Conservation (phyloP, 495 filamentous ascomycete genomes). For the Neurospora tetraspora region DNA sequence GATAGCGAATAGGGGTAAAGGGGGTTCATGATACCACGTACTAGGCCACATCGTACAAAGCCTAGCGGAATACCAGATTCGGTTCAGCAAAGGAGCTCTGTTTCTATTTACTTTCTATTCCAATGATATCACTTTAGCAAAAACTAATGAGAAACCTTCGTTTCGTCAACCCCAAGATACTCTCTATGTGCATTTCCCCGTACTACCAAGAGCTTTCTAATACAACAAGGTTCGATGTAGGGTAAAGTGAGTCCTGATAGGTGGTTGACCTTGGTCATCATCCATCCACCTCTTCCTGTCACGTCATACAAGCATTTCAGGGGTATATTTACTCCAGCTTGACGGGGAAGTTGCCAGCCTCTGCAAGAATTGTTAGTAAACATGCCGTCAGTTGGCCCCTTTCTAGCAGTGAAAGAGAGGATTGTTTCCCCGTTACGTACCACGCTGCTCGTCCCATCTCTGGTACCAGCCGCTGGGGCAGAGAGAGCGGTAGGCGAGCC, state of each 20-base stretch:
- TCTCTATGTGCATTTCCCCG: slow-evolving; percentile 23
- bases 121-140: not conserved
- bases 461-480: slow-evolving; percentile 92
- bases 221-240: slow-evolving; percentile 10
- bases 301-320: not conserved
- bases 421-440: slow-evolving; percentile 42
- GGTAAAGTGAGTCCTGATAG: not conserved
- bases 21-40: not conserved
- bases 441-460: slow-evolving; percentile 95
- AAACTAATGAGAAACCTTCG: not conserved
- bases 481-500: slow-evolving; percentile 87
- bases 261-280: not conserved
- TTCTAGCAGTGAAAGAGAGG: not conserved
- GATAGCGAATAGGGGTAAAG: not conserved
- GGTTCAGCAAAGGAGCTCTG: not conserved
- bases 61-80: not conserved
- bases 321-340: slow-evolving; percentile 41
- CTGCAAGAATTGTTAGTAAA: slow-evolving; percentile 36
- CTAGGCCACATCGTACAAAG: not conserved
- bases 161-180: slow-evolving; percentile 1
- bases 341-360: slow-evolving; percentile 84
- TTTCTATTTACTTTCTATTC: not conserved
- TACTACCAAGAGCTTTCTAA: slow-evolving; percentile 12
- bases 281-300: not conserved
- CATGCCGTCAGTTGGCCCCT: not conserved